A percentile compares a stretch with the other conserved stretches of the same genome.
phyloP scores from a whole-genome alignment of 345 rosid genomes.

The Syzygium aromaticum region DNA sequence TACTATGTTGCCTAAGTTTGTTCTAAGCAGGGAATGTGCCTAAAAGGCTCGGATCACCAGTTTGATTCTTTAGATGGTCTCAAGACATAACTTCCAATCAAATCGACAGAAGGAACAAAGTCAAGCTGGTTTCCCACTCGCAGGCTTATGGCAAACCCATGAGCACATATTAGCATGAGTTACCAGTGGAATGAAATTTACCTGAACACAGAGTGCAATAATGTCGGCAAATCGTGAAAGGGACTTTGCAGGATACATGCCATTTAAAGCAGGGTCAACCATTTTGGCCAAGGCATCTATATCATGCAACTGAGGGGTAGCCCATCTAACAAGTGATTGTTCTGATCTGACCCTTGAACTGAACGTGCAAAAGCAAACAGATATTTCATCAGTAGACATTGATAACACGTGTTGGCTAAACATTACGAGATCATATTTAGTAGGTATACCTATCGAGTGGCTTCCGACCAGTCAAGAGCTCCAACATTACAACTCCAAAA shows the following conservation, averaged over 20 bases:
- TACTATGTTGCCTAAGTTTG: neutral
- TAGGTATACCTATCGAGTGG: slow-evolving; percentile 81
- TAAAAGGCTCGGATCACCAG: neutral
- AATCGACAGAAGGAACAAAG: neutral
- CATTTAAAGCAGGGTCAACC: slow-evolving; percentile 92
- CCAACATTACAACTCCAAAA: slow-evolving; percentile 98
- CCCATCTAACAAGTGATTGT: slow-evolving; percentile 99
- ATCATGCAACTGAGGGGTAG: slow-evolving; percentile 95
- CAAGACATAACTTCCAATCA: neutral
- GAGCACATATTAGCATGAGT: neutral
- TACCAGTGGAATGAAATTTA: slow-evolving; percentile 13
- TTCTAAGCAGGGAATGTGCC: neutral
- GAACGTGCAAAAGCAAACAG: neutral
- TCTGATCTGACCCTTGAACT: slow-evolving; percentile 91
- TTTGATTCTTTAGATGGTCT: neutral
- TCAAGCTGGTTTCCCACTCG: neutral
- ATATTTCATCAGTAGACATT: neutral
- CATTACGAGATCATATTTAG: neutral
- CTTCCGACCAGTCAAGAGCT: slow-evolving; percentile 92
- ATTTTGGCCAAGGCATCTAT: slow-evolving; percentile 94
- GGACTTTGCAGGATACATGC: slow-evolving; percentile 98
- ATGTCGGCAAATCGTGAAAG: slow-evolving; percentile 97
- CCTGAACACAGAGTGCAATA: slow-evolving; percentile 97
- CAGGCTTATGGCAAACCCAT: neutral
- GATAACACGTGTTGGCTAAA: neutral